Evolutionary conservation across 345 rosid genomes (phyloP).

Genomic region (Salix viminalis): DNA sequence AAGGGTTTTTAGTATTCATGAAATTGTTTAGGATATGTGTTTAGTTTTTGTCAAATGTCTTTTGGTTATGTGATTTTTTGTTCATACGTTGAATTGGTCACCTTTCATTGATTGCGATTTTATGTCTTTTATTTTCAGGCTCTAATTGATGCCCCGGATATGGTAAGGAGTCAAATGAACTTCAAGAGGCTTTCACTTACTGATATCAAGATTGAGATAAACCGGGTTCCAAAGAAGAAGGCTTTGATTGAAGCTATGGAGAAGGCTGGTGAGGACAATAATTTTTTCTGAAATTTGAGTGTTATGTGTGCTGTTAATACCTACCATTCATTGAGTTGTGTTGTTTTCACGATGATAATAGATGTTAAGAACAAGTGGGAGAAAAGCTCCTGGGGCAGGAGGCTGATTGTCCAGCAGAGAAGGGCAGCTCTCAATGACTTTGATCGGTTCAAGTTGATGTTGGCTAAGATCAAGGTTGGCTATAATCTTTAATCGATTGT

Average conservation of each 20-base stretch:
- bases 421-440: conserved; percentile 77
- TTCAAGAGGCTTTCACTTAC: conserved; percentile 91
- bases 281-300: neutral
- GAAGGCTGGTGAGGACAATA: conserved; percentile 64
- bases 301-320: neutral
- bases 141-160: conserved; percentile 87
- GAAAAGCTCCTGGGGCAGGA: conserved; percentile 83
- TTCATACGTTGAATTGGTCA: neutral
- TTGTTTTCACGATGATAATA: conserved; percentile 28
- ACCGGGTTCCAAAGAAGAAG: conserved; percentile 78
- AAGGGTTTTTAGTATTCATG: neutral
- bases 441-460: conserved; percentile 79
- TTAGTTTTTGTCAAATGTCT: neutral
- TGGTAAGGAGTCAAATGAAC: conserved; percentile 88
- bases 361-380: conserved; percentile 89
- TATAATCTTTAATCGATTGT: neutral
- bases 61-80: neutral
- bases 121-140: conserved; percentile 43
- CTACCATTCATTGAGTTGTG: neutral
- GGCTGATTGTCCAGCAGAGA: conserved; percentile 68
- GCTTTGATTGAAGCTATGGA: conserved; percentile 83
- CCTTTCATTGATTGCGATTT: neutral
- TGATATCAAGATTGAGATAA: conserved; percentile 74
- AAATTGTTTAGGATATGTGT: neutral
- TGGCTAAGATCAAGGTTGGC: conserved; percentile 82